Base-by-base conservation (phyloP, 169 alveolate species). In the Cryptosporidium parvum region DNA sequence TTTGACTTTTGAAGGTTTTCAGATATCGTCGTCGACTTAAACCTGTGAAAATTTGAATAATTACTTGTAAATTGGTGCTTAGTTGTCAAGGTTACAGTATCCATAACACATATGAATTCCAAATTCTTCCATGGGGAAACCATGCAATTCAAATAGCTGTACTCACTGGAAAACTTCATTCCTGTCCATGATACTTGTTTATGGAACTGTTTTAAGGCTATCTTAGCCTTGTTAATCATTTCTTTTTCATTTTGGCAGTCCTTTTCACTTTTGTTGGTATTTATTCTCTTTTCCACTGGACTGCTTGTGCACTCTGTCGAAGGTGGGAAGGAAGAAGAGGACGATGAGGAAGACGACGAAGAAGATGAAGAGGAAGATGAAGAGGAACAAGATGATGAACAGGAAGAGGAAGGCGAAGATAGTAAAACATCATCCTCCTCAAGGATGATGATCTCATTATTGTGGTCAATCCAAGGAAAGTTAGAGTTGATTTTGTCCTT, bases 121-220 rank as follows among this genome's bases (percentile, higher is more conserved):
- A 65, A 53, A 29, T 45, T 80, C 53, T 80, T 80, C 89, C 89
- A 80, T 23, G 89, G 89, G 1, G 70, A 29, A 33, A 65, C 39
- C 51, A 26, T 51, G 39, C 72, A 80, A 33, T 65, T 65, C 21
- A 80, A 33, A 29, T 44, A 37, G 26, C 4, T 33, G 4, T 45
- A 29, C 12, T 61, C 51, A 80, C 69, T 48, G 18, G 48, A 80
- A 26, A 80, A 80, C 8, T 61, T 80, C 68, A 80, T 80, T 9
- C 89, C 89, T 29, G 75, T 33, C 89, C 89, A 80, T 7, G 23
- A 31, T 4, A 80, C 75, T 29, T 59, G 35, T 39, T 80, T 53
- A 3, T 31, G 48, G 45, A 45, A 70, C 6, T 45, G 62, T 70
- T n/a, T 42, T 23, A 45, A 37, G 33, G 85, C 85, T 8, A 70